Evolutionary conservation across 192 early-diverging fungal species (phyloP).

Genomic region (Paraglomus brasilianum): DNA sequence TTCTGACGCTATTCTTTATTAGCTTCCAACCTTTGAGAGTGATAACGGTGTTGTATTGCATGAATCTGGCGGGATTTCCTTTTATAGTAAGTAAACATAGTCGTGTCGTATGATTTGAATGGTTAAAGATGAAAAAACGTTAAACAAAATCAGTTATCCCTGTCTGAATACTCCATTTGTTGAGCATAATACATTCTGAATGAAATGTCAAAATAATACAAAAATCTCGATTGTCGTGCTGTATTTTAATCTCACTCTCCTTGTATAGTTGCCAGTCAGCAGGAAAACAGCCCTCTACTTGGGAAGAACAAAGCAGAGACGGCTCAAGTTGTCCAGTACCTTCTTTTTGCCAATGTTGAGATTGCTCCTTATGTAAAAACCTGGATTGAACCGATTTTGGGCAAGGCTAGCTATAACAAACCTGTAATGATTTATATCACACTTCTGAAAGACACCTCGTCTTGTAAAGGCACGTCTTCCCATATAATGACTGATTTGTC

Average conservation of each 20-base stretch:
- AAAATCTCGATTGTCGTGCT: neutral
- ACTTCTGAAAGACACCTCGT: neutral
- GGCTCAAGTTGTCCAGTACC: conserved; percentile 62
- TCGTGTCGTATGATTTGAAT: neutral
- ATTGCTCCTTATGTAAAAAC: conserved; percentile 43
- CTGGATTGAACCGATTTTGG: conserved; percentile 50
- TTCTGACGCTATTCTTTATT: neutral
- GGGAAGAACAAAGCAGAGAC: conserved; percentile 59
- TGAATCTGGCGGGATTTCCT: conserved; percentile 90
- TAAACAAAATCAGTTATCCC: conserved; percentile 50
- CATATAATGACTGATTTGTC: neutral
- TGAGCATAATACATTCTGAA: conserved; percentile 1
- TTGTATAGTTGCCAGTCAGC: conserved; percentile 44
- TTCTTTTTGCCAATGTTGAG: conserved; percentile 60
- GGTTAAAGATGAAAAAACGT: conserved; percentile 41
- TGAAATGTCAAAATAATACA: neutral
- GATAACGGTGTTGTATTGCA: conserved; percentile 69
- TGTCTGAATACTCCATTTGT: conserved; percentile 40
- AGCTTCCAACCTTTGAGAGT: conserved; percentile 83
- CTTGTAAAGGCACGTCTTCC: too few relatives aligned
- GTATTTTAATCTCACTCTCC: neutral
- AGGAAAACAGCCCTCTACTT: conserved; percentile 53
- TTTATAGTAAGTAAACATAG: conserved; percentile 67
- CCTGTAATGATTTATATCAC: conserved; percentile 27
- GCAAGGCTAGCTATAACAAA: conserved; percentile 45